Evolutionary conservation across 2,329 filamentous ascomycete species (phyloP).

Genomic region (Colletotrichum sp.): DNA sequence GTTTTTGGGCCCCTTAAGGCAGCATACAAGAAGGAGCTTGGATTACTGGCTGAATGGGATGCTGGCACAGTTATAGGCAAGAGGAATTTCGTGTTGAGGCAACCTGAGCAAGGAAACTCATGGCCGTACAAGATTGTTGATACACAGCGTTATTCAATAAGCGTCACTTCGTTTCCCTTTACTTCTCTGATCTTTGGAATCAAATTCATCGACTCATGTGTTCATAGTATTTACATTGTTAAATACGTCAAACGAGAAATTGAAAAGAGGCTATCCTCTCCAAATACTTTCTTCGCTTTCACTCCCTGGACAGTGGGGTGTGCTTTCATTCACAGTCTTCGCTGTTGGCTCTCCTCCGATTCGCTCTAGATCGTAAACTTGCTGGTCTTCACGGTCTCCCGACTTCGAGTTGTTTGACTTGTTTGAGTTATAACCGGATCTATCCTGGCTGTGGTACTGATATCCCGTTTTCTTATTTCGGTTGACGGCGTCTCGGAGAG

Average conservation of each 20-base stretch:
- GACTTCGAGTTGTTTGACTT: not conserved
- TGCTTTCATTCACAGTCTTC: not conserved
- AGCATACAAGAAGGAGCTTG: too few relatives aligned
- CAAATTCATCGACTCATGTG: not conserved
- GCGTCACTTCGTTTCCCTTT: not conserved
- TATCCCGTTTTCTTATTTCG: not conserved
- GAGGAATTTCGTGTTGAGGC: too few relatives aligned
- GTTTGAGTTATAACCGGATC: not conserved
- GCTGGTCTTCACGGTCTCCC: not conserved
- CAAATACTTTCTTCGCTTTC: slow-evolving; percentile 6
- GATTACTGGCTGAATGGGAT: too few relatives aligned
- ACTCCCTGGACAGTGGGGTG: not conserved
- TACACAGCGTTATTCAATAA: not conserved
- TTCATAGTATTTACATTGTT: not conserved
- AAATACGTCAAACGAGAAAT: not conserved
- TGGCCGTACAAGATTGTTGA: not conserved
- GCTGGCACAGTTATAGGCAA: too few relatives aligned
- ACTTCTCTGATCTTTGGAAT: not conserved
- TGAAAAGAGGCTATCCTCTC: not conserved
- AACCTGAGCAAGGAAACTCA: not conserved
- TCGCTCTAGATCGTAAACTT: not conserved
- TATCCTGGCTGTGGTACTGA: not conserved
- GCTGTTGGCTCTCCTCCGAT: not conserved
- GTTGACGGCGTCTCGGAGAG: not conserved
- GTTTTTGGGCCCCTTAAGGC: too few relatives aligned